Base-by-base conservation (phyloP, 305 asterid genomes). In the Solanum chacoense region DNA sequence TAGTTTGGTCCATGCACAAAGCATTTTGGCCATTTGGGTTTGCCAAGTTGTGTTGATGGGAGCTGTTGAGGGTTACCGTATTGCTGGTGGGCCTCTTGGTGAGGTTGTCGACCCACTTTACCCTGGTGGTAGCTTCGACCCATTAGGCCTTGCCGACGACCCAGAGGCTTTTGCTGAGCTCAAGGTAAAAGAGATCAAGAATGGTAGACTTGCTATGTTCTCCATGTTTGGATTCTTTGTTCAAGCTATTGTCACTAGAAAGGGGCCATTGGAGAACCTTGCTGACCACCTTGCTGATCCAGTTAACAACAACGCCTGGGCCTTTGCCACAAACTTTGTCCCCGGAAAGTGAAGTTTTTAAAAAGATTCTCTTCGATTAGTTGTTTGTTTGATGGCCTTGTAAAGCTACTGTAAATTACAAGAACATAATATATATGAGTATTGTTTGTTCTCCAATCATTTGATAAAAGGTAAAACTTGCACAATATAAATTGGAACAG, bases 251-350 rank as follows among this genome's bases (percentile, higher is more conserved):
- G 91, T 89, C 6, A 88, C 90, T 0, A 88, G 93, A 38, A 91
- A 91, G 79, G 92, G 93, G 1, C 93, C 91, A 11, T 20, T 85
- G 83, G 89, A 91, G 76, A 90, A 90, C 86, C 89, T 90, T 24
- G 88, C 85, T 13, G 91, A 90, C 81, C 90, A 91, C 32, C 87
- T 89, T 26, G 90, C 90, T 4, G 89, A 91, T 71, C 91, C 91
- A 1, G 91, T 91, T 20, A 88, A 79, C 88, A 91, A 91, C 90
- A 89, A 91, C 11, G 90, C 93, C 6, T 91, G 90, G 74, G n/a
- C 92, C 2, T 91, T 36, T 24, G 93, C 92, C 42, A 90, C 92
- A 72, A 91, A 89, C 92, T 91, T 90, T 34, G 90, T 50, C 7
- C 91, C 90, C 20, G 91, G 89, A 79, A 87, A 89, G 87, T 91